phyloP scores from a whole-genome alignment of 345 rosid species.

The Eucalyptus erythrocorys region DNA sequence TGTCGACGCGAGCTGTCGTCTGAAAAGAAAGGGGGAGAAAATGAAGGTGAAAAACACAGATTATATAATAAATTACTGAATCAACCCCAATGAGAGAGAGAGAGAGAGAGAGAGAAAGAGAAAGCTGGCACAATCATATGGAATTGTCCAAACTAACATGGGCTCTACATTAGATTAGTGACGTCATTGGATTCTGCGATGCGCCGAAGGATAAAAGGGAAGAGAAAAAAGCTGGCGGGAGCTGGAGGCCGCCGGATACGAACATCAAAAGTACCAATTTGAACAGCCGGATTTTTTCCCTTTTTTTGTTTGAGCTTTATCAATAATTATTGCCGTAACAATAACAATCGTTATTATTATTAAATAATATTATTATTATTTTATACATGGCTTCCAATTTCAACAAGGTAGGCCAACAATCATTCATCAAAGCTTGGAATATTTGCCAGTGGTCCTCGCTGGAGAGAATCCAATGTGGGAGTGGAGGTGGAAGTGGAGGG shows the following conservation, averaged over 20 bases:
- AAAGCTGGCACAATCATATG: neutral
- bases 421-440: neutral
- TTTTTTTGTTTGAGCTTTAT: neutral
- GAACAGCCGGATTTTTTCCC: neutral
- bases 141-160: neutral
- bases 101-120: neutral
- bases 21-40: neutral
- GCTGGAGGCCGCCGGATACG: neutral
- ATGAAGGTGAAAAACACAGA: neutral
- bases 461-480: neutral
- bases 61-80: neutral
- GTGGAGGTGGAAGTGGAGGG: neutral
- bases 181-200: neutral
- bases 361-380: neutral
- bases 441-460: neutral
- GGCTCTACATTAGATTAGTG: neutral
- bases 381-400: neutral
- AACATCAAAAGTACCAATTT: neutral
- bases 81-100: neutral
- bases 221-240: neutral
- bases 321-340: neutral
- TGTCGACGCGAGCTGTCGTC: neutral
- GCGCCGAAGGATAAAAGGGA: neutral
- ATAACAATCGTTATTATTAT: neutral
- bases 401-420: neutral